Evolutionary conservation across 768 basidiomycete genomes (phyloP), one percentile per base, ranked within the genome.

Genomic region (Mycena crocata): DNA sequence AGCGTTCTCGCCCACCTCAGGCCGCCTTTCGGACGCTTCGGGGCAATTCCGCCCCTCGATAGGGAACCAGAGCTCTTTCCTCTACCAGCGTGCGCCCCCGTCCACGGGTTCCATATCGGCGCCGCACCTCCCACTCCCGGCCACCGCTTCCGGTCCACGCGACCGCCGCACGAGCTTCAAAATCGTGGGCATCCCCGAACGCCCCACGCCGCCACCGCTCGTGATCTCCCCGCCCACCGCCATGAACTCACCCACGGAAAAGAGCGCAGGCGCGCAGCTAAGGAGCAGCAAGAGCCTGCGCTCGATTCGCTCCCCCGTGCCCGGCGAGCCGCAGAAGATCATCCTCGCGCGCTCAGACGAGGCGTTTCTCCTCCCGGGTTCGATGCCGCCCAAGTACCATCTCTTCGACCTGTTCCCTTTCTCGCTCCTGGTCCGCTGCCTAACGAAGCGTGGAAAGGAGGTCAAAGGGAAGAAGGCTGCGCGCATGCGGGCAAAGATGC

Each of bases 401-500:
- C 37, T 89, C 39, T 86, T 90, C 62, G 90, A 92, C 72, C 66
- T 91, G 10, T 92, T 90, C 78, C 90, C 91, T 21, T 90, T 92
- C 76, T 90, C 91, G 32, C 76, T 91, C 8, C 71, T 90, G 28
- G 84, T 89, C 5, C 71, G 77, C 34, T 76, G 74, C 42, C 75
- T 91, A 39, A 80, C 83, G 10, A 80, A 82, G 66, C 74, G 77
- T 14, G 89, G 89, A 0, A 80, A 76, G 59, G 78, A 85, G 19
- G 71, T 90, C 28, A 85, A 85, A 67, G 90, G 90, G n/a, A 90
- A 86, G 77, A 89, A 85, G 71, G 89, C 86, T 0, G 87, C 87
- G 9, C 79, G 81, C 51, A 58, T 87, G 26, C 79, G 87, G 46
- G 90, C 90, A 13, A 83, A 80, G 73, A 75, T 88, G 74, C 77